Evolutionary conservation across 2,329 filamentous ascomycete species (phyloP).

Genomic region (Fusarium sp.): DNA sequence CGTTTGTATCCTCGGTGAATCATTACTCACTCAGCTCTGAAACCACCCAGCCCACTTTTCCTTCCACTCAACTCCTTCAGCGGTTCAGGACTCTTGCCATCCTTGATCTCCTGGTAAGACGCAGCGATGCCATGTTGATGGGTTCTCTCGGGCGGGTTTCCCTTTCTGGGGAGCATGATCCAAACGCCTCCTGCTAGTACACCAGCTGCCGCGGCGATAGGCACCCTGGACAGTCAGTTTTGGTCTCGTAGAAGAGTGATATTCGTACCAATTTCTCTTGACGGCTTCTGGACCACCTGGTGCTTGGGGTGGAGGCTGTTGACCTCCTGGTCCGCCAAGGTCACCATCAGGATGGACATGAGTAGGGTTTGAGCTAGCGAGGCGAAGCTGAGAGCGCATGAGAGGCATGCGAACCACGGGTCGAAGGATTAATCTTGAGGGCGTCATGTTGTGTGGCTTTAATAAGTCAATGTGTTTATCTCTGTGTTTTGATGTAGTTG

Average conservation of each 20-base stretch:
- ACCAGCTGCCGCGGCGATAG: slow-evolving; percentile 46
- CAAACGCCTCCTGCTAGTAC: slow-evolving; percentile 42
- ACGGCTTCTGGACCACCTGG: slow-evolving; percentile 47
- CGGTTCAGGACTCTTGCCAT: slow-evolving; percentile 37
- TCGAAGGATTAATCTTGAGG: slow-evolving; percentile 29
- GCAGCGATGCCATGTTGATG: slow-evolving; percentile 28
- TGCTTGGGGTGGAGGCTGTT: slow-evolving; percentile 43
- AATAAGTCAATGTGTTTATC: no score
- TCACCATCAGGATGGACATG: slow-evolving; percentile 14
- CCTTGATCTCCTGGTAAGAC: slow-evolving; percentile 31
- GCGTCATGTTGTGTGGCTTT: slow-evolving; percentile 11
- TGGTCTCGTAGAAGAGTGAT: rapidly evolving
- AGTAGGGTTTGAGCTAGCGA: slow-evolving; percentile 3
- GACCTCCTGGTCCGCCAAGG: slow-evolving; percentile 51
- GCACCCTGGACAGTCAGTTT: slow-evolving; percentile 40
- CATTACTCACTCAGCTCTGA: slow-evolving; percentile 45
- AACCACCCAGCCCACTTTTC: slow-evolving; percentile 46
- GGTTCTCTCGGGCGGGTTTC: slow-evolving; percentile 18
- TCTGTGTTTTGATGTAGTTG: no score
- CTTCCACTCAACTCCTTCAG: slow-evolving; percentile 48
- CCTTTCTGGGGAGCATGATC: slow-evolving; percentile 43
- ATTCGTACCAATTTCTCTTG: slow-evolving; percentile 48
- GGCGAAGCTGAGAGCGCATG: slow-evolving; percentile 30
- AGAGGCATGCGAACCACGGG: slow-evolving; percentile 27
- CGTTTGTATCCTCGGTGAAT: not conserved